Evolutionary conservation across 2,329 filamentous ascomycete species (phyloP), one percentile per base, ranked within the genome.

Genomic region (Microdochium paspali): DNA sequence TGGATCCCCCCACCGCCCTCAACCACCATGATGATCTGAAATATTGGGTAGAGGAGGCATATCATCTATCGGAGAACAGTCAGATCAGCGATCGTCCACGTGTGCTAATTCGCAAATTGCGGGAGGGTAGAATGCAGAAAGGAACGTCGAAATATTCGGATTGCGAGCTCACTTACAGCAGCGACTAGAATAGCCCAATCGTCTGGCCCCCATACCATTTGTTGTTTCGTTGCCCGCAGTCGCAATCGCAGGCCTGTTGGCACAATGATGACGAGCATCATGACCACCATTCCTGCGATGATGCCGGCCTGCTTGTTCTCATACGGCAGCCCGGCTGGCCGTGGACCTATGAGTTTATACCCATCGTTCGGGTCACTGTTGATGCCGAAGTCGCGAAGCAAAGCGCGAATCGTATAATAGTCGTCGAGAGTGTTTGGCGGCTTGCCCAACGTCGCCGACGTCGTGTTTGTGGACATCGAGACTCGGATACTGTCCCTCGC

Each of bases 171-270:
- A 45, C 50, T 44, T 47, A 52, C 49, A 46, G 49, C 46, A 44
- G 49, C 49, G 21, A 49, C 15, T 23, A 51, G 35, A 24, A 51
- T 49, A 7, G 43, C 40, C 49, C 49, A 51, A 23, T 51, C 49
- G 30, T 51, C 49, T 20, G 47, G 49, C 23, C 49, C 49, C 18
- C 44, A 47, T 10, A 31, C 42, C 18, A 48, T 49, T 23, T 26
- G 21, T 12, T 32, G 42, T 28, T 45, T 47, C n/a, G 39, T 40
- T 23, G 35, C 42, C 26, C 47, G 49, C 13, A 51, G 44, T 9
- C 46, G 40, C 21, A 51, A 18, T 28, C 49, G 46, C 4, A 24
- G 24, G 15, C 40, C 32, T 5, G 49, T 49, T 12, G 47, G 24
- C 12, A 45, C 28, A 32, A 46, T 42, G 3, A 51, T 51, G 21